Evolutionary conservation across 1,139 yeast species (phyloP), one percentile per base, ranked within the genome.

Genomic region (Debaryomycetaceae sp.): DNA sequence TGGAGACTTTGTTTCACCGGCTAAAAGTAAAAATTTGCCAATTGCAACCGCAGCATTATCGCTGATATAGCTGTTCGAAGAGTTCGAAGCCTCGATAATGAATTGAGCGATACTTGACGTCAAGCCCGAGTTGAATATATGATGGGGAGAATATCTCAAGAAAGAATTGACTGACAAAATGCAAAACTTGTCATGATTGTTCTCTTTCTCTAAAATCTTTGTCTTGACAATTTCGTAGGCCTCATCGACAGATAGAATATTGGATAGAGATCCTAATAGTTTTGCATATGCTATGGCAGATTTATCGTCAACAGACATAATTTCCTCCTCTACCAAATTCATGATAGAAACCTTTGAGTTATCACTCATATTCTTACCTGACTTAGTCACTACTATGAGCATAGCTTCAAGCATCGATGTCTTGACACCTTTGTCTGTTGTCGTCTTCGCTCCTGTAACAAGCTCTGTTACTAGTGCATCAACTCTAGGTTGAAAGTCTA

Each of bases 401-500:
- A 93, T 72, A 1, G 96, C 97, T 59, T 83, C 83, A 56, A 90
- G 74, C 87, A 91, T 87, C 0, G 98, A 88, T 8, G 85, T 78
- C 56, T 86, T 85, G 37, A 91, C 91, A 44, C 91, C 96, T 36
- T 70, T 68, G 39, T 65, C 70, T 23, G 71, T 68, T 9, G 81
- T 65, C 48, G 74, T 75, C 57, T 80, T 83, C 9, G 90, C 88
- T 43, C 95, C 95, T 37, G 83, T 68, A 11, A 89, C 83, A 52
- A 91, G 75, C 60, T 91, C 98, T 37, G 87, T 78, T 11, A 91
- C 87, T 48, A 93, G 76, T 4, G 98, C 96, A 62, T 93, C 99
- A 48, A 93, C 93, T 61, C 97, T 81, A 7, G 98, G 93, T 65
- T 91, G 98, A 60, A 87, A 83, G 54, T 84, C 85, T 57, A 93